Percentiles rank a stretch among this genome's conserved stretches.
phyloP scores from a whole-genome alignment of 768 basidiomycete species.

The Panus rudis region DNA sequence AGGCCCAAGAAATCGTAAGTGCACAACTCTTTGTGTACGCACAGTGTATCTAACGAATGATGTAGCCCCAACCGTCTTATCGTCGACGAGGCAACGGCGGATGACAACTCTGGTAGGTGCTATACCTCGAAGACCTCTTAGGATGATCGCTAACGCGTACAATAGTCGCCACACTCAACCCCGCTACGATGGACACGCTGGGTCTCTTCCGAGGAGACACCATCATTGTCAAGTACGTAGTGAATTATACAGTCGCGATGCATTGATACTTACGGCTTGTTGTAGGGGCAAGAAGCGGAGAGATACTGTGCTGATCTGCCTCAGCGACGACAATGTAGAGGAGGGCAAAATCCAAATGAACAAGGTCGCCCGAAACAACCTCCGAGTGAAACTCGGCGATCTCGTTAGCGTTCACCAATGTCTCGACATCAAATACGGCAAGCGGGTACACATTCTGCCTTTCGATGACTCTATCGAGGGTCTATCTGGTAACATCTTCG shows the following conservation, averaged over 20 bases:
- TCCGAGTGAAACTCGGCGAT: slow-evolving; percentile 96
- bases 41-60: slow-evolving; percentile 7
- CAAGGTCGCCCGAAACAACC: slow-evolving; percentile 99
- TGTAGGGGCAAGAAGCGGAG: slow-evolving; percentile 92
- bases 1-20: slow-evolving; percentile 96
- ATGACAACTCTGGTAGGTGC: slow-evolving; percentile 90
- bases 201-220: slow-evolving; percentile 96
- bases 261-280: neutral
- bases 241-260: neutral
- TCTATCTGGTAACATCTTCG: slow-evolving; percentile 95
- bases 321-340: slow-evolving; percentile 93
- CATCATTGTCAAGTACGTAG: slow-evolving; percentile 81
- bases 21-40: slow-evolving; percentile 4
- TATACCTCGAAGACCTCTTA: neutral
- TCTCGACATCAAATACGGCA: slow-evolving; percentile 98
- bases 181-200: slow-evolving; percentile 92
- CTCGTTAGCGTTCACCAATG: slow-evolving; percentile 94
- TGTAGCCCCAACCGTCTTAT: slow-evolving; percentile 92
- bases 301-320: slow-evolving; percentile 95
- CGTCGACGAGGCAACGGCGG: slow-evolving; percentile 88
- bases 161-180: slow-evolving; percentile 88
- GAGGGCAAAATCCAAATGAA: slow-evolving; percentile 98
- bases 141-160: slow-evolving; percentile 5
- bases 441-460: slow-evolving; percentile 92
- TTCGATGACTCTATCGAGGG: slow-evolving; percentile 99